Conservation (phyloP, 768 basidiomycete genomes). For the Boletales sp. region DNA sequence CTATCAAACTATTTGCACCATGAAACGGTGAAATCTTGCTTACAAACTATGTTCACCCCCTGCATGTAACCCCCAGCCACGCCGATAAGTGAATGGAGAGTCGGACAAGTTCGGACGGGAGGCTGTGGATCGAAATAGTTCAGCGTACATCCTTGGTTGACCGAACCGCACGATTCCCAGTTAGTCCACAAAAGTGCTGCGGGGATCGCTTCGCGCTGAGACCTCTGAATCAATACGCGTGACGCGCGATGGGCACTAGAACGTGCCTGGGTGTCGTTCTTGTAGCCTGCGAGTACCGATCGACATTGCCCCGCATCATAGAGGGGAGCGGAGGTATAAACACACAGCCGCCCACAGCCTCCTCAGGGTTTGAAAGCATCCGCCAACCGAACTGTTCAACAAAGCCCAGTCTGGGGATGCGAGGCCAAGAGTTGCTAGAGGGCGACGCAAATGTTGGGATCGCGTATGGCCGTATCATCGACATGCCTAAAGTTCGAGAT, state of each 20-base stretch:
- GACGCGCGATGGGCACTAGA: neutral
- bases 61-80: constrained; percentile 41
- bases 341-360: constrained; percentile 22
- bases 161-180: too few species aligned
- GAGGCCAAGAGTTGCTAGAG: constrained; percentile 9
- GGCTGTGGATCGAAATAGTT: too few species aligned
- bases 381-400: constrained; percentile 14
- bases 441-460: constrained; percentile 3
- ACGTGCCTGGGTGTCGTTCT: constrained; percentile 14
- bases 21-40: neutral
- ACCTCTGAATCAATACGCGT: neutral
- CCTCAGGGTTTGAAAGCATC: constrained; percentile 15
- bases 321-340: constrained; percentile 16
- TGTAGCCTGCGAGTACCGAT: constrained; percentile 9
- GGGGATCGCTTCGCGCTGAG: constrained; percentile 8
- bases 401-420: constrained; percentile 4
- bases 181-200: too few species aligned
- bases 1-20: neutral
- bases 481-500: neutral
- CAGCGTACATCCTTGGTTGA: too few species aligned
- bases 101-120: too few species aligned
- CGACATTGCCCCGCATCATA: constrained; percentile 14
- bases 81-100: too few species aligned
- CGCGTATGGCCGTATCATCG: constrained; percentile 9
- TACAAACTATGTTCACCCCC: constrained; percentile 44